Percentiles rank a stretch among this genome's conserved stretches.
phyloP scores from a whole-genome alignment of 345 rosid genomes.

The Hibiscus trionum region DNA sequence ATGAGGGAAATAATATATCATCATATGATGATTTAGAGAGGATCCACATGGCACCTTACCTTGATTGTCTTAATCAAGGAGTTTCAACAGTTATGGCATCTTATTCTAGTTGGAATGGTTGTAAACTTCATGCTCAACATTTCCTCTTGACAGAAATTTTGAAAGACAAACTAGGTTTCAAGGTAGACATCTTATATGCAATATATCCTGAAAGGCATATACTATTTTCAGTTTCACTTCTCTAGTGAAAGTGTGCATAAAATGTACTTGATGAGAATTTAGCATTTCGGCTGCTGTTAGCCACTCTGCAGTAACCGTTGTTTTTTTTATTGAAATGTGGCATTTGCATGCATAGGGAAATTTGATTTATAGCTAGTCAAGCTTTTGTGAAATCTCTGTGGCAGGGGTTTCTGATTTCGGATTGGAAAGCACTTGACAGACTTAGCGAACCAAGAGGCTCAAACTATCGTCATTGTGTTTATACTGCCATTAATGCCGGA shows the following conservation, averaged over 20 bases:
- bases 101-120: constrained; percentile 82
- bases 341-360: too few species aligned
- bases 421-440: constrained; percentile 76
- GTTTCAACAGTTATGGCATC: constrained; percentile 83
- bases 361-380: neutral
- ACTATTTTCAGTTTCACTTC: neutral
- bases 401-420: constrained; percentile 80
- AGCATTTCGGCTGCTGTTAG: constrained; percentile 5
- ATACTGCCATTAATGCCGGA: constrained; percentile 74
- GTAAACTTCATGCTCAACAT: constrained; percentile 50
- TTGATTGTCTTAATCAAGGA: constrained; percentile 66
- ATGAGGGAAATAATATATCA: constrained; percentile 63
- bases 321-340: too few species aligned
- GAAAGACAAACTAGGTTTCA: constrained; percentile 66
- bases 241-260: neutral
- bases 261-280: neutral
- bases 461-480: constrained; percentile 53
- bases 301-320: too few species aligned
- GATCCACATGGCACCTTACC: constrained; percentile 68
- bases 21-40: constrained; percentile 58
- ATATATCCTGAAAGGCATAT: neutral
- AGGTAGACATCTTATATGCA: constrained; percentile 35
- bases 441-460: constrained; percentile 59
- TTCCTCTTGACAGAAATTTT: constrained; percentile 71
- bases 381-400: constrained; percentile 13